Evolutionary conservation across 2,329 filamentous ascomycete species (phyloP), one percentile per base, ranked within the genome.

Genomic region (Blumeria hordei): DNA sequence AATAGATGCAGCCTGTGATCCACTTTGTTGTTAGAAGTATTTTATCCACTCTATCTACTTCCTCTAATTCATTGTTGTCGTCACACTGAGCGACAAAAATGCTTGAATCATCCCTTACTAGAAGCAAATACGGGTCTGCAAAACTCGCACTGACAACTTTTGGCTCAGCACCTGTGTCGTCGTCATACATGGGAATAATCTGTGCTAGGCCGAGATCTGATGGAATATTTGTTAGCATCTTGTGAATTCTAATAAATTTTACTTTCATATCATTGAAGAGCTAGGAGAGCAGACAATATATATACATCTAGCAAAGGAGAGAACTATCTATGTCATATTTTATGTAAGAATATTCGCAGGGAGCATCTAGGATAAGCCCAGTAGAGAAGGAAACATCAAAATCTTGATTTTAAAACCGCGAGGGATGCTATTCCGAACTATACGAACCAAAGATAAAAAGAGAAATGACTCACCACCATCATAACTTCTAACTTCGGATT

Each of bases 141-240:
- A 96, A 88, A 64, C 85, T 93, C 39, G 85, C 83, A 62, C 80
- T 83, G 49, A 88, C 71, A 44, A 92, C 82, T 54, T 81, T 76
- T 4, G 86, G 81, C 62, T 94, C 86, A 18, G 77, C 81, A 11
- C 84, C 88, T 0, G 82, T 88, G 59, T 92, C 85, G 62, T 94
- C 92, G 62, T 96, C 92, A 58, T 86, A 77, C 76, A 96, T 87
- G 0, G 88, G 87, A 53, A 95, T 75, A 55, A 98, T 96, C 64
- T 96, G 90, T 49, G 82, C 81, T 54, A 98, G 74, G 10, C 83
- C 85, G 57, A 98, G 76, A 66, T 94, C 86, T 87, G 63, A 60
- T 58, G 55, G 37, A 41, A 28, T 28, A 28, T 28, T 28, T 28
- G 21, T 28, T 28, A 28, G 21, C 21, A 28, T 28, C 21, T 28